Evolutionary conservation across 768 basidiomycete species (phyloP).

Genomic region (Lentinula guzmanii): DNA sequence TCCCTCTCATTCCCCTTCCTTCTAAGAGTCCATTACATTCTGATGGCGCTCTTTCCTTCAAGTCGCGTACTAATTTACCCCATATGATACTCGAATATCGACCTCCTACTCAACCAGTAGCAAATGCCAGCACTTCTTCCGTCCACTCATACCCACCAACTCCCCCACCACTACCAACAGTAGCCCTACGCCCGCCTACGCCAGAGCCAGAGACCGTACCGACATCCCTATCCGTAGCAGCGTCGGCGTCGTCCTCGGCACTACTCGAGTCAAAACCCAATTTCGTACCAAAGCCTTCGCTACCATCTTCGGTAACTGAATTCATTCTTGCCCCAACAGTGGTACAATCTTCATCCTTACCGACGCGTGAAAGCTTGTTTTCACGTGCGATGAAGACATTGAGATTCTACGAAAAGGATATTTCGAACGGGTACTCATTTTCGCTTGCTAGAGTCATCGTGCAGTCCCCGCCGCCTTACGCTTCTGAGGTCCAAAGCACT

Average conservation of each 20-base stretch:
- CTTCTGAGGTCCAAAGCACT: background rate
- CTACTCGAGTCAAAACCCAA: constrained; percentile 10
- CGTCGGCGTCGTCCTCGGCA: constrained; percentile 10
- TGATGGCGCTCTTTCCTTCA: constrained; percentile 24
- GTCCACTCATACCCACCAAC: constrained; percentile 29
- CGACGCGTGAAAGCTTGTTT: constrained; percentile 6
- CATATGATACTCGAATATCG: background rate
- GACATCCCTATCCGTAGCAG: background rate
- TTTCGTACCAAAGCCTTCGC: constrained; percentile 1
- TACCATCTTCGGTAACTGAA: constrained; percentile 17
- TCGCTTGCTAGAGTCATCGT: background rate
- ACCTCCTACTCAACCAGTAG: constrained; percentile 8
- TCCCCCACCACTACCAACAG: constrained; percentile 18
- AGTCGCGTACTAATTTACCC: constrained; percentile 24
- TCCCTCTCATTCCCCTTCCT: constrained; percentile 23
- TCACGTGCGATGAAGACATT: constrained; percentile 23
- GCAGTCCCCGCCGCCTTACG: constrained; percentile 3
- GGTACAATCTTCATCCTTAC: constrained; percentile 16
- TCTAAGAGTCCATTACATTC: constrained; percentile 20
- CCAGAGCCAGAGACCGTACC: constrained; percentile 9
- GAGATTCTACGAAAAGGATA: constrained; percentile 16
- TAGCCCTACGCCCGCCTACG: constrained; percentile 13
- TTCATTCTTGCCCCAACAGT: constrained; percentile 26
- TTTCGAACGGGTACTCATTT: constrained; percentile 2
- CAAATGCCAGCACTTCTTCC: constrained; percentile 16